phyloP scores from a whole-genome alignment of 257 asterid species.

The Catharanthus roseus region DNA sequence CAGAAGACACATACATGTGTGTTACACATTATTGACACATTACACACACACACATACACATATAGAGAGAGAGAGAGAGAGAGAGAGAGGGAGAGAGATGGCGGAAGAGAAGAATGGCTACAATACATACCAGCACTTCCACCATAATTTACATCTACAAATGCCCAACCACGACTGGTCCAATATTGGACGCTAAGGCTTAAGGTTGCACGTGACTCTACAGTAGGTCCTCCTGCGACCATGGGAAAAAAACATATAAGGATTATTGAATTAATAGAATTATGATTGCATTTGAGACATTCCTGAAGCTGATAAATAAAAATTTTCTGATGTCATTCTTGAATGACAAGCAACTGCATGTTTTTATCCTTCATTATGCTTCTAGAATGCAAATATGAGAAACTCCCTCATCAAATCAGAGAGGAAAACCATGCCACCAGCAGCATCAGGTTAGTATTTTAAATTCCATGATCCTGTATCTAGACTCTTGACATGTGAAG shows the following conservation, averaged over 20 bases:
- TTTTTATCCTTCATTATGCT: neutral
- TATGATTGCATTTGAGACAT: constrained; percentile 1
- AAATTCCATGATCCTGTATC: neutral
- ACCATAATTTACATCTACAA: constrained; percentile 96
- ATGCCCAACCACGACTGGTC: constrained; percentile 99
- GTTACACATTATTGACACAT: neutral
- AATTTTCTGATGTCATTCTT: neutral
- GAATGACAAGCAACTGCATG: neutral
- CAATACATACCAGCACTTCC: constrained; percentile 82
- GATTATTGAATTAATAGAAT: neutral
- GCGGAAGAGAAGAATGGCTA: neutral
- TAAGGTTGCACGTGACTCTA: constrained; percentile 80
- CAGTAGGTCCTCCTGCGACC: constrained; percentile 86
- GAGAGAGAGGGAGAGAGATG: neutral
- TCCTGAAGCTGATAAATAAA: neutral
- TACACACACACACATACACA: neutral
- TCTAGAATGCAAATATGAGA: neutral
- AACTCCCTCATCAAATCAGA: neutral
- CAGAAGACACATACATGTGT: no score
- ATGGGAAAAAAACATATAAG: neutral
- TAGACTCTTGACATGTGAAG: no score
- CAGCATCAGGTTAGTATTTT: neutral
- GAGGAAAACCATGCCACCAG: neutral
- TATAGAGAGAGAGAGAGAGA: neutral
- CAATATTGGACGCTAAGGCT: constrained; percentile 80